A percentile compares a stretch with the other conserved stretches of the same genome.
These are phyloP conservation scores for Clavaria fumosa DNA, from an alignment of 768 basidiomycete genomes.

Conservation along the genomic window DNA sequence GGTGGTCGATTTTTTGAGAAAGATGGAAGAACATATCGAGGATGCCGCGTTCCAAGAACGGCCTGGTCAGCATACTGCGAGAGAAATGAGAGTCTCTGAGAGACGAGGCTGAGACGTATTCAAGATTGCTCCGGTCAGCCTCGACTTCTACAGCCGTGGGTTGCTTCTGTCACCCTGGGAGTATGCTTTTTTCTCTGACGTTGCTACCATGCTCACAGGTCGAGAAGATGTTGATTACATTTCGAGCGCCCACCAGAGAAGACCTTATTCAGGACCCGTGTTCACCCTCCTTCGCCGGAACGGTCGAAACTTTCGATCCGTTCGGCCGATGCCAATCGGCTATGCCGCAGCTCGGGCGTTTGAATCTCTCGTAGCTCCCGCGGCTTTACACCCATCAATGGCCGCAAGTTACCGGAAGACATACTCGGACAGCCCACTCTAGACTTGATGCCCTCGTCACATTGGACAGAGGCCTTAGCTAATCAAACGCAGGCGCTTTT, in stretches of 20 bases:
- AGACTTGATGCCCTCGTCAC: conserved; percentile 41
- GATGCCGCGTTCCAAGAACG: conserved; percentile 61
- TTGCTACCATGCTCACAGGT: conserved; percentile 28
- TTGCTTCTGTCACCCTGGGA: conserved; percentile 8
- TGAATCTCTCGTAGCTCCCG: conserved; percentile 32
- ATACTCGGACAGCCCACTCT: conserved; percentile 28
- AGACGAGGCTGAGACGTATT: conserved; percentile 63
- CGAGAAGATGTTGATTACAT: conserved; percentile 57
- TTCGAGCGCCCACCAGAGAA: conserved; percentile 50
- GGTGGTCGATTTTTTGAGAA: conserved; percentile 74
- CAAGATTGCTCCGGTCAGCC: conserved; percentile 64
- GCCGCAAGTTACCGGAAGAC: conserved; percentile 36
- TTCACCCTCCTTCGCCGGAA: conserved; percentile 49
- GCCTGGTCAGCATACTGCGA: conserved; percentile 66
- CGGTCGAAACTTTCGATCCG: conserved; percentile 81
- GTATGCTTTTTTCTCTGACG: conserved; percentile 9
- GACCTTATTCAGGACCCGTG: conserved; percentile 46
- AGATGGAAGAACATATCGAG: conserved; percentile 52
- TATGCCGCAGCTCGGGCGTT: conserved; percentile 48
- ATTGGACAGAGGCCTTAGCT: conserved; percentile 37
- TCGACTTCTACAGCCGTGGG: conserved; percentile 78
- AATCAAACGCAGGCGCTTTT: conserved; percentile 24
- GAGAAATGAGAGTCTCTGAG: conserved; percentile 81
- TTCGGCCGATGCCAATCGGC: conserved; percentile 44
- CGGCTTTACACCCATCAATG: conserved; percentile 34